A percentile compares a stretch with the other conserved stretches of the same genome.
Conservation (phyloP, 345 rosid species). For the Salix dunnii region DNA sequence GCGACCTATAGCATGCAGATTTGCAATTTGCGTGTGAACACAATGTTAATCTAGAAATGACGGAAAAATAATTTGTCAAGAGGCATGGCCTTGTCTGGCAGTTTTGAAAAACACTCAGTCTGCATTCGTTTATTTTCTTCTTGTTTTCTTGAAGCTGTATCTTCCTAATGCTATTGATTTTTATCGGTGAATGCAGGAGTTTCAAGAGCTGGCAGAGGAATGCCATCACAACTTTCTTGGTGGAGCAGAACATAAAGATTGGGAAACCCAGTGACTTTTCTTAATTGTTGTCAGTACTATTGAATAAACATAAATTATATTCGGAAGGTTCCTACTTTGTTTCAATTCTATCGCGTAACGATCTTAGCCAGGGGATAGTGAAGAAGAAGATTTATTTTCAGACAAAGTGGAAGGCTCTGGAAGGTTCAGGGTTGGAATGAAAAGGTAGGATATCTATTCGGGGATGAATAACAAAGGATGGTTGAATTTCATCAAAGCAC, state of each 20-base stretch:
- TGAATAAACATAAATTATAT: not conserved
- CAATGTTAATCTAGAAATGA: not conserved
- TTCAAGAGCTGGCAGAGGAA: slow-evolving; percentile 89
- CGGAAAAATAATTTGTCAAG: not conserved
- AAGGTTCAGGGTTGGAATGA: too few species aligned
- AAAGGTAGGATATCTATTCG: too few species aligned
- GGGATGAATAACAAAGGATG: too few species aligned
- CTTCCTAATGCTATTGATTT: not conserved
- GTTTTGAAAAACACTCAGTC: not conserved
- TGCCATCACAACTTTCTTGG: slow-evolving; percentile 59
- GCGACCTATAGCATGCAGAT: not conserved
- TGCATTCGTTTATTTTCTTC: not conserved
- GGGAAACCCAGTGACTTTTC: slow-evolving; percentile 21
- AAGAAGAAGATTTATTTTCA: too few species aligned
- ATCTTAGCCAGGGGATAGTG: too few species aligned
- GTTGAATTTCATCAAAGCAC: too few species aligned
- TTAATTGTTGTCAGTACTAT: not conserved
- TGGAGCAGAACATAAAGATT: slow-evolving; percentile 47
- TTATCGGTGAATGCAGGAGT: slow-evolving; percentile 49
- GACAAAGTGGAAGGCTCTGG: too few species aligned
- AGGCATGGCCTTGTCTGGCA: not conserved
- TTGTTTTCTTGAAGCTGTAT: not conserved
- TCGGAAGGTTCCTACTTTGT: not conserved
- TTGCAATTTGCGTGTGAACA: not conserved
- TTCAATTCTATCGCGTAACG: not conserved